Evolutionary conservation across 2,329 filamentous ascomycete genomes (phyloP).

Genomic region (Dactylellina sp.): DNA sequence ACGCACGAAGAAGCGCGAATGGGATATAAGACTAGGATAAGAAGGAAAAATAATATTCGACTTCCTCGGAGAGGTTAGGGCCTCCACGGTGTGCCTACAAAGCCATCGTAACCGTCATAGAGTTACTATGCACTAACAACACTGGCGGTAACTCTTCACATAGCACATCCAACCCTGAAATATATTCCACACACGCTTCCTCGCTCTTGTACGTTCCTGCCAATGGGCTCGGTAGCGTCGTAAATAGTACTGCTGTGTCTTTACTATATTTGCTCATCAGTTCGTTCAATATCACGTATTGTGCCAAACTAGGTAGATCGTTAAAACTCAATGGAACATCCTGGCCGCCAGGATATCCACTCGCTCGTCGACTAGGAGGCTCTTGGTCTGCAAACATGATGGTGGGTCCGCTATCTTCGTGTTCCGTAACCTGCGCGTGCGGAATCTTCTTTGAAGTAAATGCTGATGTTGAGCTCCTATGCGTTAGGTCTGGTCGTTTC

Average conservation of each 20-base stretch:
- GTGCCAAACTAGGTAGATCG: constrained; percentile 83
- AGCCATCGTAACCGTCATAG: constrained; percentile 87
- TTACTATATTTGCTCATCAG: constrained; percentile 76
- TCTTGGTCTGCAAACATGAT: constrained; percentile 78
- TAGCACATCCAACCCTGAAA: constrained; percentile 69
- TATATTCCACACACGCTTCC: constrained; percentile 76
- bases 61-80: too few relatives aligned
- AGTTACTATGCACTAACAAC: constrained; percentile 85
- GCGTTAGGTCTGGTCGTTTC: constrained; percentile 38
- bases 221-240: constrained; percentile 82
- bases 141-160: constrained; percentile 81
- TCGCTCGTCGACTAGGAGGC: constrained; percentile 62
- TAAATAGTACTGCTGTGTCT: constrained; percentile 82
- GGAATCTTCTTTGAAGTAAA: constrained; percentile 81
- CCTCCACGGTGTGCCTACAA: too few relatives aligned
- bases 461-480: constrained; percentile 62
- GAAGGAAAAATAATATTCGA: too few relatives aligned
- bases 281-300: constrained; percentile 88
- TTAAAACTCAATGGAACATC: constrained; percentile 82
- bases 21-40: too few relatives aligned
- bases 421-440: constrained; percentile 73
- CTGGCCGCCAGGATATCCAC: constrained; percentile 71
- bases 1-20: too few relatives aligned
- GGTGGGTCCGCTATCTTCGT: constrained; percentile 74
- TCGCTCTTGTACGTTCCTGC: constrained; percentile 80